A percentile compares a stretch with the other conserved stretches of the same genome.
Conservation (phyloP, 257 asterid genomes). For the Verbena officinalis region DNA sequence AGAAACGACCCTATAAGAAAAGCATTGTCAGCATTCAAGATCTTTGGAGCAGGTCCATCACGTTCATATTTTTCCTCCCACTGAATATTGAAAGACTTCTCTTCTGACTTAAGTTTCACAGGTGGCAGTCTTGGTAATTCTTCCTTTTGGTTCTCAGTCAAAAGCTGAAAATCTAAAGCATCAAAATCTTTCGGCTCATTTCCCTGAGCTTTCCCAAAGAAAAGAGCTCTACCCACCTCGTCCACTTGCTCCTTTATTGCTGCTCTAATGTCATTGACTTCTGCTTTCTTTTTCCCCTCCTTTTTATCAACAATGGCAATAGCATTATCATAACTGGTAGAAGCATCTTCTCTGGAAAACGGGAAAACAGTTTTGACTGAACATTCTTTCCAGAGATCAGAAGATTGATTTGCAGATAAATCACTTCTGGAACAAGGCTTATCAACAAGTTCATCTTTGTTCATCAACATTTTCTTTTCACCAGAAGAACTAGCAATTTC, state of each 20-base stretch:
- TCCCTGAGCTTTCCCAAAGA: constrained; percentile 67
- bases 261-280: constrained; percentile 52
- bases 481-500: constrained; percentile 44
- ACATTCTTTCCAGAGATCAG: constrained; percentile 66
- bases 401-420: constrained; percentile 45
- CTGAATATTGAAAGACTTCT: constrained; percentile 69
- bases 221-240: constrained; percentile 83
- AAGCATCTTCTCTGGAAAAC: constrained; percentile 55
- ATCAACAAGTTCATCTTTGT: constrained; percentile 41
- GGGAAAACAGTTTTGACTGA: constrained; percentile 73
- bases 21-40: constrained; percentile 60
- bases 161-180: constrained; percentile 53
- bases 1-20: constrained; percentile 90
- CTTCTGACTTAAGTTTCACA: constrained; percentile 88
- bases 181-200: constrained; percentile 57
- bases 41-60: constrained; percentile 64
- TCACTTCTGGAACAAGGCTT: constrained; percentile 58
- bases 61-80: constrained; percentile 90
- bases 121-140: constrained; percentile 93
- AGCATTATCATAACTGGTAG: constrained; percentile 59
- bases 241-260: constrained; percentile 83
- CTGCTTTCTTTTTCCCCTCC: constrained; percentile 66
- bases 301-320: constrained; percentile 45
- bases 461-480: constrained; percentile 49
- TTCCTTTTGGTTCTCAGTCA: constrained; percentile 72